Evolutionary conservation across 1,284 basidiomycete species (phyloP).

Genomic region (Pseudozyma sp.): DNA sequence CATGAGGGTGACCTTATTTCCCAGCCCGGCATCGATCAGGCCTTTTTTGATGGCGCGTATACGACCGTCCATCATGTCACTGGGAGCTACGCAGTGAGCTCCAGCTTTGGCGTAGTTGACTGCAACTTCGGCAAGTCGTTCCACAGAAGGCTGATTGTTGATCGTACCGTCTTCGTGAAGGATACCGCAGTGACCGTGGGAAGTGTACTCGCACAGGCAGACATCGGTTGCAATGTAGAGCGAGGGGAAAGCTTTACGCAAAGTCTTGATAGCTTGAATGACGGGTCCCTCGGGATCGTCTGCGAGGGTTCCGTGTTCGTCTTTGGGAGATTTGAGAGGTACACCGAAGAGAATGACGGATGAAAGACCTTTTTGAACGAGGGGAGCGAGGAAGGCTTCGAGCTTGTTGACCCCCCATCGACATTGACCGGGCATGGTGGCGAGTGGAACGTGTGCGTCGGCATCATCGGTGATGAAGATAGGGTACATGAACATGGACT

Average conservation of each 20-base stretch:
- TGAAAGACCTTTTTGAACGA: conserved; percentile 87
- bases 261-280: conserved; percentile 85
- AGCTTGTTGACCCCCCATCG: conserved; percentile 92
- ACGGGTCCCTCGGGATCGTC: conserved; percentile 92
- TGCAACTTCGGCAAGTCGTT: conserved; percentile 90
- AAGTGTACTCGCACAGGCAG: conserved; percentile 99
- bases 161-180: conserved; percentile 81
- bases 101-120: conserved; percentile 92
- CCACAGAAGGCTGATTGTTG: conserved; percentile 72
- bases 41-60: conserved; percentile 88
- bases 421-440: conserved; percentile 64
- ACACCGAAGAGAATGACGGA: conserved; percentile 98
- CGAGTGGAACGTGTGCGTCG: conserved; percentile 51
- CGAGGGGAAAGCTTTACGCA: conserved; percentile 81
- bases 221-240: conserved; percentile 86
- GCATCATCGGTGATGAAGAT: conserved; percentile 67
- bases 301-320: conserved; percentile 83
- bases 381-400: conserved; percentile 85
- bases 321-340: conserved; percentile 86
- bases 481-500: conserved; percentile 68
- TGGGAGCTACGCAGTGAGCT: conserved; percentile 96
- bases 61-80: conserved; percentile 99
- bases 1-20: conserved; percentile 82
- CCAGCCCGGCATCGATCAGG: conserved; percentile 84
- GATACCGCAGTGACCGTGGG: conserved; percentile 95